Base-by-base conservation (phyloP, 495 filamentous ascomycete species). In the Penicillium steckii region DNA sequence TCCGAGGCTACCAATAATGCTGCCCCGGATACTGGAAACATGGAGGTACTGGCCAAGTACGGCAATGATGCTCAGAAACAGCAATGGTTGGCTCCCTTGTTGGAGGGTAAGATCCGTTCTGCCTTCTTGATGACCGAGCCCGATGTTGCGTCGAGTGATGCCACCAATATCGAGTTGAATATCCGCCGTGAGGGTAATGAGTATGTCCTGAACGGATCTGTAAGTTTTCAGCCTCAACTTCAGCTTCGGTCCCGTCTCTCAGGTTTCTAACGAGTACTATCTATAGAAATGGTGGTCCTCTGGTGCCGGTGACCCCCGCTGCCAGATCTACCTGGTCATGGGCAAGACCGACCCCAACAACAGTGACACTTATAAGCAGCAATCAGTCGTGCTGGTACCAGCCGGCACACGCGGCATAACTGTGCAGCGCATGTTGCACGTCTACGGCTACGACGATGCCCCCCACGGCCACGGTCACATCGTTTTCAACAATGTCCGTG, bases 61-160 rank as follows among this genome's bases (percentile, higher is more conserved):
- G 92, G 88, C 17, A 92, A 87, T 52, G 88, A 91, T 0, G 84
- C 77, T n/a, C 91, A 96, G 74, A 95, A 96, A 81, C 80, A 80
- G 59, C 65, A 88, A 65, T 96, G 91, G 91, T 77, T 96, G 52
- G 78, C 78, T 54, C 91, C 91, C 1, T 70, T 96, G 64, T 78
- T 96, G 74, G 85, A 92, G 8, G 91, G 91, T 41, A 74, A 89
- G 64, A 95, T 95, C 53, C 82, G 91, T 52, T 91, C 87, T 12
- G 91, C 90, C 3, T 96, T 96, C 72, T 77, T 96, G 35, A 96
- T 96, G 91, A 96, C 91, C 0, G 91, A 96, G 73, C 89, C 90
- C 5, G 85, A 88, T 55, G 77, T 90, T 19, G 91, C 91, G 13
- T 91, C 86, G 1, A 90, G 86, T 21, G 91, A 96, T 72, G 91